phyloP scores from a whole-genome alignment of 345 rosid genomes.

The Diplotaxis tenuifolia region DNA sequence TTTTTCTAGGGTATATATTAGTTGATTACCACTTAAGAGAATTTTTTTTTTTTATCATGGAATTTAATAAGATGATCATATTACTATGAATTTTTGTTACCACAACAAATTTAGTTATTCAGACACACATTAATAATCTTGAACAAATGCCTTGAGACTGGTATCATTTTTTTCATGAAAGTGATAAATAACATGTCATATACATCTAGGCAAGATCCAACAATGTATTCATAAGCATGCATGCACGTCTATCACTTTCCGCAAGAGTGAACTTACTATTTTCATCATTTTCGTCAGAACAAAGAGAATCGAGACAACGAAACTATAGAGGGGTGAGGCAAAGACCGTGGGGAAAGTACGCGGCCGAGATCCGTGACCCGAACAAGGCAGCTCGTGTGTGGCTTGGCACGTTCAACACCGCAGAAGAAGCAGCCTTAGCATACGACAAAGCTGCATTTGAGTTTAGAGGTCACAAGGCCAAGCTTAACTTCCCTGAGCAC shows the following conservation, averaged over 20 bases:
- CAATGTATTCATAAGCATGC: background rate
- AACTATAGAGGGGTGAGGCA: slow-evolving; percentile 40
- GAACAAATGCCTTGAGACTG: background rate
- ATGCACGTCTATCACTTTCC: slow-evolving; percentile 13
- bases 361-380: slow-evolving; percentile 38
- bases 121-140: background rate
- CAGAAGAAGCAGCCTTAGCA: slow-evolving; percentile 39
- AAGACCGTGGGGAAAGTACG: slow-evolving; percentile 43
- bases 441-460: slow-evolving; percentile 38
- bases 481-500: slow-evolving; percentile 37
- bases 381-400: slow-evolving; percentile 38
- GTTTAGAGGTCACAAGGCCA: slow-evolving; percentile 38
- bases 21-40: background rate
- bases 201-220: background rate
- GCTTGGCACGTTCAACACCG: slow-evolving; percentile 38
- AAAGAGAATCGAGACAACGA: slow-evolving; percentile 17
- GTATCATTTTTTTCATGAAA: background rate
- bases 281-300: slow-evolving; percentile 9
- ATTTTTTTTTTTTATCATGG: background rate
- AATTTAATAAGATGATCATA: background rate
- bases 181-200: background rate
- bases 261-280: background rate
- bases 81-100: background rate
- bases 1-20: no score
- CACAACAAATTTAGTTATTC: background rate